Base-by-base conservation (phyloP, 495 filamentous ascomycete genomes). In the Aspergillus asperescens region DNA sequence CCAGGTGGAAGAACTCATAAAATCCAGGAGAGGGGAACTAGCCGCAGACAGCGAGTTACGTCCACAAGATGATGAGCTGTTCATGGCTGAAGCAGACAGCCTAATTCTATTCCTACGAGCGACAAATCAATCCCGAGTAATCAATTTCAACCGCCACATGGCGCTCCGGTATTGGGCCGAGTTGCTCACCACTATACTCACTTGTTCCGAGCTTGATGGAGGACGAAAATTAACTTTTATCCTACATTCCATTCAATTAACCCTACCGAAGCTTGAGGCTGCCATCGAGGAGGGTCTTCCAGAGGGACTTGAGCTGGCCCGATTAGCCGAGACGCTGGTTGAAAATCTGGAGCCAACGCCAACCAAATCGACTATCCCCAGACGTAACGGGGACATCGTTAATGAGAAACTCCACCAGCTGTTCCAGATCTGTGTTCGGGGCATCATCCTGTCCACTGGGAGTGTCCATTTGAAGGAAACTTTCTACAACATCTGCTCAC, bases 331-430 rank as follows among this genome's bases (percentile, higher is more conserved):
- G 59, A 78, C 84, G 10, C 70, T 98, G 7, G 74, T 95, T 9
- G 84, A 82, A 57, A 84, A 83, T 52, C 72, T 95, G 42, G 81
- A 88, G 28, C 81, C 87, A 45, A 69, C 73, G 13, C 54, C 67
- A 9, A 59, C 76, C 3, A 61, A 69, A 7, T 67, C 70, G 28
- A 71, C 69, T 37, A 57, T 63, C 58, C 73, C 68, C 54, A 76
- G 64, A 62, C 75, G 64, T 62, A 81, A 67, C 55, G 85, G 67
- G 60, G 90, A 92, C 62, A 67, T 91, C 37, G 84, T 89, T 27
- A 86, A 89, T 60, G 94, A 97, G 63, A 87, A 91, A 62, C 79
- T 96, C 8, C 90, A 87, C 58, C 86, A 96, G 58, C 78, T 96
- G 15, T 96, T 99, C 75, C 86, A 94, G 44, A 72, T 89, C 23